Conservation (phyloP, 345 rosid species). For the Eucalyptus leucophloia region DNA sequence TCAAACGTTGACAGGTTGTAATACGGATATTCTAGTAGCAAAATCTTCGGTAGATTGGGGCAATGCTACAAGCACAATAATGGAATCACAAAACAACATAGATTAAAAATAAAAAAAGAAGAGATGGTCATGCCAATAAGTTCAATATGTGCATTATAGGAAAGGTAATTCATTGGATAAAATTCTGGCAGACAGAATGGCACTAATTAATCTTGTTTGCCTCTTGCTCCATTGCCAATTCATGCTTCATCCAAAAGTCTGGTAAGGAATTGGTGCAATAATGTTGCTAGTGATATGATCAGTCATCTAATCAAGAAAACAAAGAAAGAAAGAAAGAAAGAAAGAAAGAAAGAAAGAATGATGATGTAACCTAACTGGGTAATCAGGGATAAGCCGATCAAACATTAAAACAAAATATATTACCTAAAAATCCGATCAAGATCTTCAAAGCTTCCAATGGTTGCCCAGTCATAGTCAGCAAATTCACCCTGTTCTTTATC, state of each 20-base stretch:
- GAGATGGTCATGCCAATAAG: background rate
- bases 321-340: background rate
- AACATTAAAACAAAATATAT: background rate
- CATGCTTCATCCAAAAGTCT: background rate
- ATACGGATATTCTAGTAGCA: background rate
- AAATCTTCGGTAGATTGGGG: background rate
- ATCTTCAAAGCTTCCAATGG: constrained; percentile 93
- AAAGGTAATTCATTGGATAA: background rate
- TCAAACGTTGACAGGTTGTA: background rate
- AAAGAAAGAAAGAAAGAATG: background rate
- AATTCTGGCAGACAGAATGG: background rate
- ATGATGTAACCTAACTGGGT: background rate
- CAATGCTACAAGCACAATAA: background rate
- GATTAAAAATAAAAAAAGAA: background rate
- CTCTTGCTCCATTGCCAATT: background rate
- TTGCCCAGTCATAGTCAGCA: constrained; percentile 81
- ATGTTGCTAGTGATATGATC: background rate
- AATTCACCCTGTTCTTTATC: constrained; percentile 69
- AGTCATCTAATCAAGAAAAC: background rate
- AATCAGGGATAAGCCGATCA: background rate
- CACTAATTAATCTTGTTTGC: background rate
- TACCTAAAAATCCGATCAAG: constrained; percentile 92
- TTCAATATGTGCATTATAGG: background rate
- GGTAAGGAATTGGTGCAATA: background rate
- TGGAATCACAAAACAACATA: background rate